Base-by-base conservation (phyloP, 495 filamentous ascomycete species). In the Penicillium samsonianum region DNA sequence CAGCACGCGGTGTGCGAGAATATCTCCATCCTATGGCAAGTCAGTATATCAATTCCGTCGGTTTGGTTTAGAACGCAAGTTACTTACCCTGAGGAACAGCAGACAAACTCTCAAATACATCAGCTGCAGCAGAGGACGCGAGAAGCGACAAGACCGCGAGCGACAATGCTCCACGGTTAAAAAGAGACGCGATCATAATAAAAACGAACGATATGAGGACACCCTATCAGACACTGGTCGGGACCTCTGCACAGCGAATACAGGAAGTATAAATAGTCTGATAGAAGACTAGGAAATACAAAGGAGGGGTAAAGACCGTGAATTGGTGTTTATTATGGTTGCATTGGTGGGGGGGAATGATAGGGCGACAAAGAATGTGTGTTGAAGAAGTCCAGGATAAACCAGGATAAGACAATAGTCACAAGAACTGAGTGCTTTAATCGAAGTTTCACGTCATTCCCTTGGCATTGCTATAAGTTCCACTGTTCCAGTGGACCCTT, bases 121-220 rank as follows among this genome's bases (percentile, higher is more conserved):
- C 70, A 9, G 64, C 75, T 1, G 65, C 49, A 17, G 62, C 70
- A 33, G 63, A 61, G 4, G 71, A 75, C 41, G 73, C 68, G 16
- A 79, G 65, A 48, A 75, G 70, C 14, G 76, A 74, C 30, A 69
- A 49, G n/a, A 72, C 64, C 26, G 68, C 72, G 35, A 80, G 74
- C 60, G 78, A 78, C 70, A 73, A 55, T 11, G 64, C 66, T 49
- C 69, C 66, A 35, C 63, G 61, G 52, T 63, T 67, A 16, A 71
- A 53, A 16, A 71, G 56, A 10, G 67, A 65, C 5, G 51, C 64
- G 57, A 67, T 45, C 72, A 77, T 77, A 50, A 20, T 60, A 17
- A 30, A 55, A 49, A 35, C 25, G 44, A 50, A 44, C n/a, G 35
- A 55, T 44, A 51, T 50, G 14, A 22, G 43, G 11, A 37, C 17